Base-by-base conservation (phyloP, 495 filamentous ascomycete species). In the Penicillium longicatenatum region DNA sequence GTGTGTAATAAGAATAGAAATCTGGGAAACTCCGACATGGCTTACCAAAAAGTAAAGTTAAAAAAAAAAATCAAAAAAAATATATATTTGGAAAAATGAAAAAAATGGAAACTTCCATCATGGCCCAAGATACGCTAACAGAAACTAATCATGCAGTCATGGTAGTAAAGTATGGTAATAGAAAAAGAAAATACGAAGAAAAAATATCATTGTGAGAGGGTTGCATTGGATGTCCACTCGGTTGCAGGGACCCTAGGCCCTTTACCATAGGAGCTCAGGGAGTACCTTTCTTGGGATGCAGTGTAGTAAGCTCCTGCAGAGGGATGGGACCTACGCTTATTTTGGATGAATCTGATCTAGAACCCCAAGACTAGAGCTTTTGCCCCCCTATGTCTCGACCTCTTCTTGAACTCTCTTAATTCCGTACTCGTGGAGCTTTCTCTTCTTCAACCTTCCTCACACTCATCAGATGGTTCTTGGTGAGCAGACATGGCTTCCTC, bases 401-500 rank as follows among this genome's bases (percentile, higher is more conserved):
- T 53, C 39, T 55, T 59, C 16, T 51, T 39, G 39, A 37, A 26
- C 17, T 14, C 39, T 55, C 46, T 35, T 46, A 42, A 57, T 56
- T 41, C 55, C 17, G 51, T 46, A 61, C 53, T 57, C 61, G 57
- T 55, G 58, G 46, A 49, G 44, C 58, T 58, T 33, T 39, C 20
- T 53, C 45, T 45, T 57, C 55, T 57, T 56, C 19, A 42, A 43
- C 35, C 50, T 52, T 42, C 16, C 6, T 29, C 35, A 24, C 12
- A 30, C 17, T n/a, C 39, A 20, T 43, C 59, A 47, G 52, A 63
- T 70, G 67, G 67, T 68, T 55, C 46, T 22, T 56, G 51, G 51
- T 57, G 61, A 67, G 59, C 51, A 66, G 62, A 64, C 52, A 75
- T 75, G 73, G 60, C 60, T 54, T 62, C 60, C 35, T 62, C 66